A percentile compares a stretch with the other conserved stretches of the same genome.
These are phyloP conservation scores for Breviolum minutum DNA, from an alignment of 73 alveolate species.

Conservation along the genomic window DNA sequence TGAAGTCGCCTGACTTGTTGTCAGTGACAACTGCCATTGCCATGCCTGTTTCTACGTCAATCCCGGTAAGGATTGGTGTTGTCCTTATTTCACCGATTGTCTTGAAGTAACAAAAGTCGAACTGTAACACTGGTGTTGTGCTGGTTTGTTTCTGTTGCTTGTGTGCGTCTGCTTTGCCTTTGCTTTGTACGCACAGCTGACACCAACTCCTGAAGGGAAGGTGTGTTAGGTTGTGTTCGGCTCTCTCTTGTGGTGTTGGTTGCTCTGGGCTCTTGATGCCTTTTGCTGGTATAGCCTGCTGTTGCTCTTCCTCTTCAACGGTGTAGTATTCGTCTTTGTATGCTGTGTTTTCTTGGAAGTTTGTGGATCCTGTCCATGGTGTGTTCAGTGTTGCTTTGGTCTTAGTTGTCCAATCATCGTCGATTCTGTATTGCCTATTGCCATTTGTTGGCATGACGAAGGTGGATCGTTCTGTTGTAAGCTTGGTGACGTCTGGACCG, in stretches of 20 bases:
- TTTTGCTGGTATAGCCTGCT: neutral
- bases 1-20: neutral
- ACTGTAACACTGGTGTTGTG: constrained; percentile 8
- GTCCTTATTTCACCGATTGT: neutral
- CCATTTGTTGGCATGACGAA: no score
- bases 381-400: neutral
- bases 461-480: neutral
- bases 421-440: neutral
- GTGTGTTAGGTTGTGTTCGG: constrained; percentile 22
- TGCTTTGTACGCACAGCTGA: neutral
- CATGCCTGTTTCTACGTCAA: no score
- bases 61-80: no score
- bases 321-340: neutral
- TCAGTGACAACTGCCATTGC: neutral
- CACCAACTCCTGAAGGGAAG: constrained; percentile 1
- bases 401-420: neutral
- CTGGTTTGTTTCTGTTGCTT: constrained; percentile 9
- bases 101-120: constrained; percentile 1
- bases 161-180: neutral
- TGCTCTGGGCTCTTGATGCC: neutral
- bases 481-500: neutral
- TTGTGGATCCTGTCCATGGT: neutral
- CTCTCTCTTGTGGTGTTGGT: neutral
- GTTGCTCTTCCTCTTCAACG: neutral
- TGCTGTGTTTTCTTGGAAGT: neutral